Conservation (phyloP, 768 basidiomycete species). For the Podaxis sp. region DNA sequence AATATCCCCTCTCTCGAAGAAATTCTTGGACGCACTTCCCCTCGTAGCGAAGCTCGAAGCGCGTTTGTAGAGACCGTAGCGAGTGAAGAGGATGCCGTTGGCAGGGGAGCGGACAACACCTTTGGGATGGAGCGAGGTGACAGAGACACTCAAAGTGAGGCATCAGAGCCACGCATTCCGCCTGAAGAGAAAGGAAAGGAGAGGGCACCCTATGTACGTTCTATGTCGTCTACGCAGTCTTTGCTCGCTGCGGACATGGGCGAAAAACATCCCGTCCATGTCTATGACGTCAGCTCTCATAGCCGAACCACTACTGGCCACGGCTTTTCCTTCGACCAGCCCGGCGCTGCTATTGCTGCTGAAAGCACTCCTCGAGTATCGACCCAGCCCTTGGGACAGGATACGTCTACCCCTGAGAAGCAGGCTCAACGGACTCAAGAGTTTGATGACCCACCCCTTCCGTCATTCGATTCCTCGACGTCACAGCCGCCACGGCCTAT, state of each 20-base stretch:
- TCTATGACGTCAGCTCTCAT: slow-evolving; percentile 39
- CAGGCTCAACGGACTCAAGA: slow-evolving; percentile 13
- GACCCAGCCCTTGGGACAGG: slow-evolving; percentile 18
- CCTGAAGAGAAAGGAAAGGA: slow-evolving; percentile 48
- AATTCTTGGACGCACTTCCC: slow-evolving; percentile 29
- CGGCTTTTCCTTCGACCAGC: slow-evolving; percentile 4
- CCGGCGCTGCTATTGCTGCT: slow-evolving; percentile 18
- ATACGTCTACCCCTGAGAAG: background rate
- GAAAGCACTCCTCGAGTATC: slow-evolving; percentile 38
- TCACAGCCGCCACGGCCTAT: background rate
- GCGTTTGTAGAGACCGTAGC: slow-evolving; percentile 6
- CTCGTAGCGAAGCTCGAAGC: slow-evolving; percentile 1
- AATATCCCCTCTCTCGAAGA: slow-evolving; percentile 33
- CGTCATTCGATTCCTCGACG: slow-evolving; percentile 40
- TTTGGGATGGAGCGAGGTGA: slow-evolving; percentile 56
- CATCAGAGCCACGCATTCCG: slow-evolving; percentile 23
- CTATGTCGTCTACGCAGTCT: slow-evolving; percentile 33
- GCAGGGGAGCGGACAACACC: slow-evolving; percentile 50
- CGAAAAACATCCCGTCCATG: slow-evolving; percentile 62
- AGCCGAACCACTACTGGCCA: slow-evolving; percentile 2
- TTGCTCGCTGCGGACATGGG: slow-evolving; percentile 44
- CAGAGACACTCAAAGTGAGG: slow-evolving; percentile 33
- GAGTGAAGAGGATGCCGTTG: slow-evolving; percentile 23
- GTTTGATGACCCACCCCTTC: slow-evolving; percentile 38
- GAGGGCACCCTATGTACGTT: slow-evolving; percentile 34